phyloP scores from a whole-genome alignment of 371 early-diverging fungal species.

The Mucor plumbeus region DNA sequence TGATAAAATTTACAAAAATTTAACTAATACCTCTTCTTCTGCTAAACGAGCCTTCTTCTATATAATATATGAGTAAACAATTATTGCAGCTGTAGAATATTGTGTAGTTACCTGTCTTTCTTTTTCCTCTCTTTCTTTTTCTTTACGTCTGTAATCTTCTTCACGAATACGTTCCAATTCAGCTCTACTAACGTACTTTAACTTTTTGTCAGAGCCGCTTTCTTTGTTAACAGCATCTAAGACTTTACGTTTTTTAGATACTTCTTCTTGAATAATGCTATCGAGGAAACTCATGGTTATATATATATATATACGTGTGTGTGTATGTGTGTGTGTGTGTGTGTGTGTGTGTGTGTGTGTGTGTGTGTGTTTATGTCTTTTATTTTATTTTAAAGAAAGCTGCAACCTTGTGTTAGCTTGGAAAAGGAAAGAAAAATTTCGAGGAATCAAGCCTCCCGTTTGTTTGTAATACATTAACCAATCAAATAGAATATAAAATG shows the following conservation, averaged over 20 bases:
- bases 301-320: too few species aligned
- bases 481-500: not conserved
- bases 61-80: not conserved
- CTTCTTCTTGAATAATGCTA: conserved; percentile 66
- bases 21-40: conserved; percentile 30
- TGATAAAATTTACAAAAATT: not conserved
- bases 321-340: too few species aligned
- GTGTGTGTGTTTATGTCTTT: not conserved
- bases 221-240: conserved; percentile 43
- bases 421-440: not conserved
- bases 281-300: conserved; percentile 68
- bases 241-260: conserved; percentile 69
- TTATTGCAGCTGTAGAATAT: not conserved
- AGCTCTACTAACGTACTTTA: conserved; percentile 77
- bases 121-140: conserved; percentile 61
- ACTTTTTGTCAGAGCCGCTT: conserved; percentile 46
- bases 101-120: conserved; percentile 39
- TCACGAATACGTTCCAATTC: conserved; percentile 78
- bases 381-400: not conserved
- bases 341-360: too few species aligned
- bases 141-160: conserved; percentile 64
- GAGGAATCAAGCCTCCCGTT: not conserved
- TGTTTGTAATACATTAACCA: not conserved
- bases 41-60: conserved; percentile 44
- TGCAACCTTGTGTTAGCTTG: not conserved